These are phyloP conservation scores for Clarireedia paspali DNA, from an alignment of 2,329 filamentous ascomycete species.

Conservation along the genomic window DNA sequence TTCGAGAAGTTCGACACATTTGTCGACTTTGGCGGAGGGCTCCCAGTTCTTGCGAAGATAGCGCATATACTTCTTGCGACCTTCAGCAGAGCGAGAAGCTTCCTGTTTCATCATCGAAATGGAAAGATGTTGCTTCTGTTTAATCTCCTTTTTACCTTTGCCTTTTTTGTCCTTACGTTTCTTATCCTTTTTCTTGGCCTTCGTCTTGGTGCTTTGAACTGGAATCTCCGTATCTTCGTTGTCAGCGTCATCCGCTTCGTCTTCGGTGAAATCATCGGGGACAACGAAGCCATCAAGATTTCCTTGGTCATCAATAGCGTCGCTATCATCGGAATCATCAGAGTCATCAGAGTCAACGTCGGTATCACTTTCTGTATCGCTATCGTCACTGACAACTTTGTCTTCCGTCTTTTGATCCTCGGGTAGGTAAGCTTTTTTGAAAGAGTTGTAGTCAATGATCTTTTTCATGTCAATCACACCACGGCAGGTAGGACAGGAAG, in stretches of 20 bases:
- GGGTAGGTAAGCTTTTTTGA: constrained; percentile 65
- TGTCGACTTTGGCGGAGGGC: constrained; percentile 67
- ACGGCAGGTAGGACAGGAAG: constrained; percentile 68
- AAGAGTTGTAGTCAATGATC: constrained; percentile 66
- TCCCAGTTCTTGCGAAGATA: constrained; percentile 65
- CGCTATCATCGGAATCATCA: constrained; percentile 33
- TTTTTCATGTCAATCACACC: constrained; percentile 56
- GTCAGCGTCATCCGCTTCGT: constrained; percentile 26
- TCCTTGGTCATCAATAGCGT: constrained; percentile 31
- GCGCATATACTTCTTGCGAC: constrained; percentile 64
- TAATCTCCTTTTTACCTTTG: constrained; percentile 23
- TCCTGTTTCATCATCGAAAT: constrained; percentile 62
- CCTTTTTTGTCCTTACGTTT: constrained; percentile 33
- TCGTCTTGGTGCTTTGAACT: constrained; percentile 18
- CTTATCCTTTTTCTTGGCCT: constrained; percentile 27
- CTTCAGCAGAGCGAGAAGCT: constrained; percentile 53
- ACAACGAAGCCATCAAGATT: constrained; percentile 50
- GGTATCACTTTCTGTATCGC: constrained; percentile 21
- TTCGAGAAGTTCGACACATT: constrained; percentile 56
- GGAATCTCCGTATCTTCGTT: constrained; percentile 27
- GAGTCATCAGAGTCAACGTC: constrained; percentile 30
- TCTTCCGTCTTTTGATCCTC: constrained; percentile 29
- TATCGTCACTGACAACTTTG: constrained; percentile 14
- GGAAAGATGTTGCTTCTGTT: constrained; percentile 35
- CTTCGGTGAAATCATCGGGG: constrained; percentile 30